A percentile compares a stretch with the other conserved stretches of the same genome.
phyloP scores from a whole-genome alignment of 2,329 filamentous ascomycete genomes.

The Fusarium incarnatum region DNA sequence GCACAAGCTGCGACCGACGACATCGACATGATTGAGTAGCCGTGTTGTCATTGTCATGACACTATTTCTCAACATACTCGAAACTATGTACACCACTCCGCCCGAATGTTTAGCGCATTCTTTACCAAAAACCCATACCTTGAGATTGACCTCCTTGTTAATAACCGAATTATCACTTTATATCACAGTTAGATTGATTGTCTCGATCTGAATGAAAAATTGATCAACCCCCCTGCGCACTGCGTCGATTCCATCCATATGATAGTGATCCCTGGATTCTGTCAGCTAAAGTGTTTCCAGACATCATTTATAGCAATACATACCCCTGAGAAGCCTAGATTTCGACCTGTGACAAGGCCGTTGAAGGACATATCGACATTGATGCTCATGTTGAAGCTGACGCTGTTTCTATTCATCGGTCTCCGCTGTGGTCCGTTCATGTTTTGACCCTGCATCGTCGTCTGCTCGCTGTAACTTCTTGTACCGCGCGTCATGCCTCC shows the following conservation, averaged over 20 bases:
- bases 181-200: background rate
- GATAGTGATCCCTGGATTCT: slow-evolving; percentile 38
- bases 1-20: slow-evolving; percentile 60
- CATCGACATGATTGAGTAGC: slow-evolving; percentile 77
- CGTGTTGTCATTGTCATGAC: slow-evolving; percentile 22
- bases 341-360: slow-evolving; percentile 44
- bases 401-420: slow-evolving; percentile 32
- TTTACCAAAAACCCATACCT: slow-evolving; percentile 31
- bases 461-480: slow-evolving; percentile 36
- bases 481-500: slow-evolving; percentile 33
- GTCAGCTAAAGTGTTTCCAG: slow-evolving; percentile 12
- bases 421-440: slow-evolving; percentile 10
- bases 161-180: slow-evolving; percentile 10
- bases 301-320: background rate
- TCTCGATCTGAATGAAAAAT: background rate
- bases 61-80: slow-evolving; percentile 13
- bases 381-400: slow-evolving; percentile 45
- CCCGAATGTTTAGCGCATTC: slow-evolving; percentile 42
- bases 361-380: slow-evolving; percentile 43
- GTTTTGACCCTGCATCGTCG: slow-evolving; percentile 36
- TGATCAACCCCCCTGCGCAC: slow-evolving; percentile 22
- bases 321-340: slow-evolving; percentile 43
- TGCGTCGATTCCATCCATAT: slow-evolving; percentile 43
- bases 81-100: slow-evolving; percentile 45
- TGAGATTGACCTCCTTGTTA: slow-evolving; percentile 26